These are phyloP conservation scores for Tulasnella sp. DNA, from an alignment of 768 basidiomycete species.

Conservation along the genomic window DNA sequence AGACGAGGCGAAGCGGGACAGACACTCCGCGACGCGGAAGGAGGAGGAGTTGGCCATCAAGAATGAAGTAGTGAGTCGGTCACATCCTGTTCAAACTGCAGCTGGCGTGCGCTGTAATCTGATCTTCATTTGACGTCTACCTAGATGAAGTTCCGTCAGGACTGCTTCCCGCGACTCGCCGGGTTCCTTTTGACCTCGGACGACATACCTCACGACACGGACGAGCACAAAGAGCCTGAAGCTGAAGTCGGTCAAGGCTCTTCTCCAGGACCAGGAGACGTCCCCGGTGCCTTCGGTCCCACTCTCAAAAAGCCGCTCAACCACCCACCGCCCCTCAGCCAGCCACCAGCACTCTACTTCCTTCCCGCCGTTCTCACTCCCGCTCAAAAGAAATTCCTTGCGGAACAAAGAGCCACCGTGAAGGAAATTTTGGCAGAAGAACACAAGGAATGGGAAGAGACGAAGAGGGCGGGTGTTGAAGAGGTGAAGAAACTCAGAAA, in stretches of 20 bases:
- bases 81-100: background rate
- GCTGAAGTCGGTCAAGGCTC: background rate
- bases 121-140: background rate
- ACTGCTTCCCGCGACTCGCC: conserved; percentile 7
- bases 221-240: background rate
- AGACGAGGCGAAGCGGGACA: conserved; percentile 14
- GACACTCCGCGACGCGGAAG: conserved; percentile 10
- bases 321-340: conserved; percentile 3
- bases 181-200: conserved; percentile 15
- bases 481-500: conserved; percentile 10
- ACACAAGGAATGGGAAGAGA: conserved; percentile 10
- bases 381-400: conserved; percentile 15
- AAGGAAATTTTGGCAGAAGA: conserved; percentile 7
- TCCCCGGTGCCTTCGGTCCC: background rate
- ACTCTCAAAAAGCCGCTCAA: background rate
- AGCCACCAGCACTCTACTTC: conserved; percentile 15
- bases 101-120: background rate
- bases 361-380: conserved; percentile 13
- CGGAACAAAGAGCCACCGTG: background rate
- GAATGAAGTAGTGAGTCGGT: conserved; percentile 12
- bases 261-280: background rate
- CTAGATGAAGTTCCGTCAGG: conserved; percentile 12
- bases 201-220: conserved; percentile 9
- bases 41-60: conserved; percentile 16
- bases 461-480: conserved; percentile 11